Evolutionary conservation across 176 grass and related monocot genomes (phyloP), one percentile per base, ranked within the genome.

Genomic region (Typha latifolia): DNA sequence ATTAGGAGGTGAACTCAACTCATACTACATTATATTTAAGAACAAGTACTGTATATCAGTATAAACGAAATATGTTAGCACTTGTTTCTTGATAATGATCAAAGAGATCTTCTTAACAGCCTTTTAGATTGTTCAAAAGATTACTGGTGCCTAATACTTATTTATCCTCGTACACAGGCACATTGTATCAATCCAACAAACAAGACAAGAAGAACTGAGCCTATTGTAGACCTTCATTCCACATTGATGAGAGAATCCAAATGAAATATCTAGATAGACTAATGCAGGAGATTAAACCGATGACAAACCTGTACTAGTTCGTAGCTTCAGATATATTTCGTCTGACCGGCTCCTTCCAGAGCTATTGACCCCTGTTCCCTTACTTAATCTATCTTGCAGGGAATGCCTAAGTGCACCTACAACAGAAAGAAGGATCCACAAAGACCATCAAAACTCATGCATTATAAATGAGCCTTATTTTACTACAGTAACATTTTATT

Each of bases 401-500:
- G 92, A 96, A 89, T 96, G 92, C 31, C 92, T 90, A 49, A 96
- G 85, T 2, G 93, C 82, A 84, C 93, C 93, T 96, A 64, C 53
- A 75, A 19, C 21, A 64, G 12, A 74, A n/a, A 74, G 9, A 64
- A 51, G 48, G 23, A 50, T 15, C 19, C 1, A 49, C 48, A 49
- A 66, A 48, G 48, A 49, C 63, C 57, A 5, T 63, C 64, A 66
- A 77, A 51, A 63, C 15, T 1, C 49, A 3, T 71, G 74, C 77
- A 19, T 2, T 12, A 43, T 43, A 43, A 43, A 43, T 43, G 37
- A 43, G 16, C 53, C 32, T 34, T 18, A 12, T 34, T 65, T 65
- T n/a, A 15, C 10, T 14, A 37, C n/a, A 10, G 31, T 18, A 19
- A 10, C 47, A 18, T 18, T 34, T 34, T 24, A 65, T 34, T 15